Base-by-base conservation (phyloP, 2,329 filamentous ascomycete species). In the Cladophialophora yegresii region DNA sequence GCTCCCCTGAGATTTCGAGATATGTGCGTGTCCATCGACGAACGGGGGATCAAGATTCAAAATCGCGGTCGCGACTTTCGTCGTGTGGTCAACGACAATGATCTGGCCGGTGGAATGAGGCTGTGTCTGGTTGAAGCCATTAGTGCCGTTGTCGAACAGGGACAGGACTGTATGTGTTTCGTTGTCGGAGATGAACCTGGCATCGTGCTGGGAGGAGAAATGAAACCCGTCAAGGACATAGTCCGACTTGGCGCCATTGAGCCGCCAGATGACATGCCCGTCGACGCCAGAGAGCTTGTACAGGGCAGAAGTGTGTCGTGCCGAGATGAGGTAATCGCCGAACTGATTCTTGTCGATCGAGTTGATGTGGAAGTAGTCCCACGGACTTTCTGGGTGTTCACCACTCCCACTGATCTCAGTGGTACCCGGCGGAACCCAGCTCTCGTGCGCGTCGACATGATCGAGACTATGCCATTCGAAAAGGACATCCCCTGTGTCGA, bases 381-480 rank as follows among this genome's bases (percentile, higher is more conserved):
- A 79, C 1, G 77, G 80, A 16, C 78, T 78, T 62, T 76, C 72
- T 55, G 78, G 76, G 40, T 77, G 74, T 62, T 82, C 70, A 23
- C 81, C 82, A 33, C 80, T 78, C n/a, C 82, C 81, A 32, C 80
- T 78, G 5, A 77, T 78, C 67, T 79, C 77, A 12, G 77, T 78
- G 32, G 77, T 76, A 26, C 73, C 73, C 5, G 81, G 79, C 62
- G 75, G 75, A 40, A 80, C 82, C 73, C 80, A 83, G 57, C 77
- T 79, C 43, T 76, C 73, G 2, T 77, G 77, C 0, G 80, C 80
- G 67, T 81, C 78, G n/a, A 85, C 77, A 72, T 86, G 82, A 62
- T 86, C 83, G 9, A 86, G 74, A 67, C 81, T 83, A 32, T 78
- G 79, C 85, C 85, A 87, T 68, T 87, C 84, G 67, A 87, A 87